A percentile compares a stretch with the other conserved stretches of the same genome.
phyloP scores from a whole-genome alignment of 2,329 filamentous ascomycete genomes.

The Colletotrichum zoysiae region DNA sequence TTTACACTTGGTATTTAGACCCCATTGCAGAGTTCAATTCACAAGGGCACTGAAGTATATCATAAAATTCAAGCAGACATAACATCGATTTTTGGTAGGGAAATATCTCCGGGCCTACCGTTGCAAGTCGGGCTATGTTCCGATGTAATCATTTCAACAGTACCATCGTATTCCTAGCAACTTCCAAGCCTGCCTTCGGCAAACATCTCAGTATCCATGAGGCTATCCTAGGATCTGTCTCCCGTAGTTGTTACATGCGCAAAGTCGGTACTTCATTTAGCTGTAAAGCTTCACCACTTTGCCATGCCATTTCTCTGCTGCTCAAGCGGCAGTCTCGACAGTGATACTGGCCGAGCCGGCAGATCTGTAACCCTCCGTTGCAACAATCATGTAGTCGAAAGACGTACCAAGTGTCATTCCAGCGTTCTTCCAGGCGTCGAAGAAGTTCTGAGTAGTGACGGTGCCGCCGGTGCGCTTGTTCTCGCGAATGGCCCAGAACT shows the following conservation, averaged over 20 bases:
- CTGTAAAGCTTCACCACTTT: fast-evolving
- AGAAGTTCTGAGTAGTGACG: constrained; percentile 63
- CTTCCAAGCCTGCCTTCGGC: background rate
- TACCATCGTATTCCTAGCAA: background rate
- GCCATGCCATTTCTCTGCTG: background rate
- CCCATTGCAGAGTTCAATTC: no score
- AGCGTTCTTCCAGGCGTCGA: constrained; percentile 63
- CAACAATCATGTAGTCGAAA: constrained; percentile 66
- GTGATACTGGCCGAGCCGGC: constrained; percentile 62
- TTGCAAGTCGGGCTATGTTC: no score
- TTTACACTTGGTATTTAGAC: no score
- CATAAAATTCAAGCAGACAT: no score
- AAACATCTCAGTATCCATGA: background rate
- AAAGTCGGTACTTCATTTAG: background rate
- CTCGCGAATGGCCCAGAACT: constrained; percentile 65
- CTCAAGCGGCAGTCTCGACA: constrained; percentile 48
- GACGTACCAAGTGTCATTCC: constrained; percentile 62
- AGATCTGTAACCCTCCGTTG: constrained; percentile 66
- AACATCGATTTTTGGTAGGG: no score
- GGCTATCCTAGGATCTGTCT: background rate
- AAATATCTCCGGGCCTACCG: no score
- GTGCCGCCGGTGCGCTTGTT: constrained; percentile 63
- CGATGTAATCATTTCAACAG: no score
- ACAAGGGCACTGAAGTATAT: no score
- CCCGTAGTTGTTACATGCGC: background rate